A percentile compares a stretch with the other conserved stretches of the same genome.
These are phyloP conservation scores for Thecaphora thlaspeos DNA, from an alignment of 1,284 basidiomycete genomes.

Conservation along the genomic window DNA sequence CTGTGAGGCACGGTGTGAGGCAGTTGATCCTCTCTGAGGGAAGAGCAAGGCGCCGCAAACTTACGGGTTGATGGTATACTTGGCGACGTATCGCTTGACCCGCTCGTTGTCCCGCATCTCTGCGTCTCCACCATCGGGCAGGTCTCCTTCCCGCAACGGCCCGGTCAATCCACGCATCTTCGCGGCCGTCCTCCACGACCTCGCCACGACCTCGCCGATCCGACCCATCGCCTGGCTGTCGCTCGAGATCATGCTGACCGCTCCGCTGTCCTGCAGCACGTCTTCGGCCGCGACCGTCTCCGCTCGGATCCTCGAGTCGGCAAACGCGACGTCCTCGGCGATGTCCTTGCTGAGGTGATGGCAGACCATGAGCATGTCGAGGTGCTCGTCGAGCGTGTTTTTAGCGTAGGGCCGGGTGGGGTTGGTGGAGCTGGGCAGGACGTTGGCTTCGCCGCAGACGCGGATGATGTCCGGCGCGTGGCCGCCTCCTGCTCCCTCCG, in stretches of 20 bases:
- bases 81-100: slow-evolving; percentile 94
- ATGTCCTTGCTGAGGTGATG: slow-evolving; percentile 57
- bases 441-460: slow-evolving; percentile 84
- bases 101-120: slow-evolving; percentile 79
- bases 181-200: slow-evolving; percentile 95
- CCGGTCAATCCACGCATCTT: slow-evolving; percentile 85
- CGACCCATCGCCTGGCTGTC: slow-evolving; percentile 95
- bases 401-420: slow-evolving; percentile 87
- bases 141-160: slow-evolving; percentile 63
- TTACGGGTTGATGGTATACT: slow-evolving; percentile 97
- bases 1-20: no score
- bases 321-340: slow-evolving; percentile 90
- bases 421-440: slow-evolving; percentile 95
- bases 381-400: slow-evolving; percentile 95
- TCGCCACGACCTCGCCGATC: slow-evolving; percentile 86
- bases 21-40: no score
- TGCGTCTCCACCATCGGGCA: slow-evolving; percentile 60
- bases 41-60: no score
- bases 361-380: slow-evolving; percentile 93
- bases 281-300: slow-evolving; percentile 98
- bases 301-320: slow-evolving; percentile 92
- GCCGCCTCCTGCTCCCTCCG: slow-evolving; percentile 66
- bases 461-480: slow-evolving; percentile 98
- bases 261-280: slow-evolving; percentile 88
- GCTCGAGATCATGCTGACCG: slow-evolving; percentile 90